Percentiles rank a stretch among this genome's conserved stretches.
These are phyloP conservation scores for Venturia effusa DNA, from an alignment of 2,329 filamentous ascomycete species.

Conservation along the genomic window DNA sequence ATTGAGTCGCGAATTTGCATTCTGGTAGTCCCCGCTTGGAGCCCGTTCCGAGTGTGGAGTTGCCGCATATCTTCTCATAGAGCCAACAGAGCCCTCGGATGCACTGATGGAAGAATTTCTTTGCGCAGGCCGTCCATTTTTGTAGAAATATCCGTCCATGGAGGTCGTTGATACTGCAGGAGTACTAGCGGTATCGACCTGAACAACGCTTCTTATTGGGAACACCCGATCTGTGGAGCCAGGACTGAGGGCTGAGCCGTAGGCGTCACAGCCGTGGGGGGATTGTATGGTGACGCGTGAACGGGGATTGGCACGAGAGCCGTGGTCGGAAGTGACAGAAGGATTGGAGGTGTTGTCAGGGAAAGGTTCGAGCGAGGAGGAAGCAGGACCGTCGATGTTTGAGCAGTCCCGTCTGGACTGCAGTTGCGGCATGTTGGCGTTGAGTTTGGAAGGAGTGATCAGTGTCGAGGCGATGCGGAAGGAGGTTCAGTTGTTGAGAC, in stretches of 20 bases:
- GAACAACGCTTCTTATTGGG: constrained; percentile 71
- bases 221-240: constrained; percentile 54
- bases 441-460: background rate
- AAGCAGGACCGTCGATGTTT: background rate
- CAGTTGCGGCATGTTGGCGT: background rate
- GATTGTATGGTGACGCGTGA: background rate
- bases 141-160: constrained; percentile 30
- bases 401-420: background rate
- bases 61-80: background rate
- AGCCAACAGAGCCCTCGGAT: background rate
- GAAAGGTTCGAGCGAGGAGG: background rate
- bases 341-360: background rate
- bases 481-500: background rate
- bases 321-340: background rate
- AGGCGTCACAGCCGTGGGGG: background rate
- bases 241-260: constrained; percentile 24
- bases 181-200: constrained; percentile 48
- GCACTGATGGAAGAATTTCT: background rate
- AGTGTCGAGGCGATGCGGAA: background rate
- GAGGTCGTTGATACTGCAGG: constrained; percentile 19
- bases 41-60: background rate
- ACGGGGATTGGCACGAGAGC: background rate
- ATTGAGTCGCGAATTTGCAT: background rate
- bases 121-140: constrained; percentile 12
- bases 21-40: background rate